Conservation (phyloP, 1,139 yeast species). For the Protomyces inouyei region DNA sequence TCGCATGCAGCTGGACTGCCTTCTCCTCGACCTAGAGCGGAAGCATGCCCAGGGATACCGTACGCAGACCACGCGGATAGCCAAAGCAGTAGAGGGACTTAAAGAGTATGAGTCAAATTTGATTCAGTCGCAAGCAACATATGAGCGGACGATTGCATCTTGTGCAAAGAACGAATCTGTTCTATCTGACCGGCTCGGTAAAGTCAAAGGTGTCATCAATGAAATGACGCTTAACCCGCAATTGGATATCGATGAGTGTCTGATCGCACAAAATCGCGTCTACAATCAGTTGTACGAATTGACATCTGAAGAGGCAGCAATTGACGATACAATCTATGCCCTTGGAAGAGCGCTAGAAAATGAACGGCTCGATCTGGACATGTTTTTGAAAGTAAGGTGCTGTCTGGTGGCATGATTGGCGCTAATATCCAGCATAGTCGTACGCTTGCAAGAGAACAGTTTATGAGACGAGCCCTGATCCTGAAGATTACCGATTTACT, state of each 20-base stretch:
- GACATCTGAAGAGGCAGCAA: slow-evolving; percentile 62
- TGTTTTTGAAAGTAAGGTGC: slow-evolving; percentile 44
- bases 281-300: slow-evolving; percentile 50
- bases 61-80: background rate
- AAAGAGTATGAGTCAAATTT: too few species aligned
- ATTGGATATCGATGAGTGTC: slow-evolving; percentile 4
- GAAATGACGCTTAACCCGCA: background rate
- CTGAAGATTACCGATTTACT: slow-evolving; percentile 39
- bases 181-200: background rate
- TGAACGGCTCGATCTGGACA: slow-evolving; percentile 48
- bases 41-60: background rate
- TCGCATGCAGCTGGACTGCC: too few species aligned
- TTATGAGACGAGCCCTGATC: slow-evolving; percentile 47
- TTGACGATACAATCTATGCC: slow-evolving; percentile 60
- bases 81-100: too few species aligned
- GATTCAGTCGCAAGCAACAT: too few species aligned
- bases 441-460: slow-evolving; percentile 69
- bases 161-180: background rate
- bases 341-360: slow-evolving; percentile 55
- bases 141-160: background rate
- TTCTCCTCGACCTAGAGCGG: too few species aligned
- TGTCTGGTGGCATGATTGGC: background rate
- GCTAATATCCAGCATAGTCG: slow-evolving; percentile 46
- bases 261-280: slow-evolving; percentile 17
- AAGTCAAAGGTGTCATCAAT: background rate